Percentiles rank a stretch among this genome's conserved stretches.
phyloP scores from a whole-genome alignment of 306 rosid species.

The Casuarina equisetifolia region DNA sequence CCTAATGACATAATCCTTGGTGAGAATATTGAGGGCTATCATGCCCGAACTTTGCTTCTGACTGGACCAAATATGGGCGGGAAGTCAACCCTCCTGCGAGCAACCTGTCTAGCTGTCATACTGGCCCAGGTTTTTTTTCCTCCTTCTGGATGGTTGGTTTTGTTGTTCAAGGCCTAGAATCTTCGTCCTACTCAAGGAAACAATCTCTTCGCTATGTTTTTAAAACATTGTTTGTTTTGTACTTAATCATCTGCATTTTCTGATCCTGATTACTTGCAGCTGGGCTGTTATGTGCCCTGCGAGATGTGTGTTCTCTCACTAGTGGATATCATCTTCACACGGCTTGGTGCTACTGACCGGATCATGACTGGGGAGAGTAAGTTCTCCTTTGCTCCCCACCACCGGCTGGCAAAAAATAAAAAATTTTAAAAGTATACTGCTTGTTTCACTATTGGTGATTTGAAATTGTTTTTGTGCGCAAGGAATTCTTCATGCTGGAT shows the following conservation, averaged over 20 bases:
- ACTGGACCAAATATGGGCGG: constrained; percentile 99
- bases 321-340: constrained; percentile 86
- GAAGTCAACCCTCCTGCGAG: constrained; percentile 91
- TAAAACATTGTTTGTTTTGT: constrained; percentile 12
- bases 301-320: constrained; percentile 71
- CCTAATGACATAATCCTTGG: constrained; percentile 91
- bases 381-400: constrained; percentile 27
- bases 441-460: not conserved
- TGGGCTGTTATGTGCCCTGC: constrained; percentile 92
- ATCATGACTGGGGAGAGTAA: constrained; percentile 99
- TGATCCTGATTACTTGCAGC: constrained; percentile 53
- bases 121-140: constrained; percentile 76
- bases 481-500: not conserved
- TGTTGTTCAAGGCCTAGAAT: not conserved
- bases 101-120: constrained; percentile 88
- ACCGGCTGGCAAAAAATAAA: not conserved
- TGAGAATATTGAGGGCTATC: constrained; percentile 45
- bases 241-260: constrained; percentile 9
- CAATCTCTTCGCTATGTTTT: not conserved
- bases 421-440: not conserved
- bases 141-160: constrained; percentile 9
- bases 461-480: not conserved
- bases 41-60: constrained; percentile 72
- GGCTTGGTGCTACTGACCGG: constrained; percentile 97
- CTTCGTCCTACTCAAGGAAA: not conserved